A percentile compares a stretch with the other conserved stretches of the same genome.
These are phyloP conservation scores for Ziziphus jujuba DNA, from an alignment of 306 rosid genomes.

Conservation along the genomic window DNA sequence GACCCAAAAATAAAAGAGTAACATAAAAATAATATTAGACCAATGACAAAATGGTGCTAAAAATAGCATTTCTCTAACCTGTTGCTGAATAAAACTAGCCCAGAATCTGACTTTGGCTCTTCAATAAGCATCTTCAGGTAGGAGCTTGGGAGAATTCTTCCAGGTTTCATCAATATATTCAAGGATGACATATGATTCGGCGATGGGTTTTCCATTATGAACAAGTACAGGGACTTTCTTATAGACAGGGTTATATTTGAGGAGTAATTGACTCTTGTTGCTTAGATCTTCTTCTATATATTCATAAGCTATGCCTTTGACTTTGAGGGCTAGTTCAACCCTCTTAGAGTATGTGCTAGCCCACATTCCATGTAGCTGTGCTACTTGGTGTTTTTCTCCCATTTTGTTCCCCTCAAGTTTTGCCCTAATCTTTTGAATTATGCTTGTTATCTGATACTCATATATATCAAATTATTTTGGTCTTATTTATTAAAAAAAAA, in stretches of 20 bases:
- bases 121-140: constrained; percentile 6
- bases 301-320: constrained; percentile 19
- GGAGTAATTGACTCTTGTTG: constrained; percentile 16
- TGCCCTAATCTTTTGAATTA: too few relatives aligned
- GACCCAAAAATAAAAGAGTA: not conserved
- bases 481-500: too few relatives aligned
- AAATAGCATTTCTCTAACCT: not conserved
- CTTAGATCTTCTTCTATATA: constrained; percentile 24
- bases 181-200: too few relatives aligned
- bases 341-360: constrained; percentile 19
- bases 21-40: not conserved
- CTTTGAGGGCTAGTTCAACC: constrained; percentile 23
- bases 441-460: too few relatives aligned
- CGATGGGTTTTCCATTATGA: too few relatives aligned
- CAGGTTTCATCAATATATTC: too few relatives aligned
- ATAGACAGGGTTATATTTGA: constrained; percentile 10
- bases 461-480: too few relatives aligned
- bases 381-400: too few relatives aligned
- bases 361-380: constrained; percentile 21
- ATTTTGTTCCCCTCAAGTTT: too few relatives aligned
- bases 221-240: constrained; percentile 1
- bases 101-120: constrained; percentile 14
- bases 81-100: not conserved
- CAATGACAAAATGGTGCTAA: too few relatives aligned
- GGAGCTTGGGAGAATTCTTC: not conserved